Conservation (phyloP, 202 grass and related monocot species). For the Zizania palustris region DNA sequence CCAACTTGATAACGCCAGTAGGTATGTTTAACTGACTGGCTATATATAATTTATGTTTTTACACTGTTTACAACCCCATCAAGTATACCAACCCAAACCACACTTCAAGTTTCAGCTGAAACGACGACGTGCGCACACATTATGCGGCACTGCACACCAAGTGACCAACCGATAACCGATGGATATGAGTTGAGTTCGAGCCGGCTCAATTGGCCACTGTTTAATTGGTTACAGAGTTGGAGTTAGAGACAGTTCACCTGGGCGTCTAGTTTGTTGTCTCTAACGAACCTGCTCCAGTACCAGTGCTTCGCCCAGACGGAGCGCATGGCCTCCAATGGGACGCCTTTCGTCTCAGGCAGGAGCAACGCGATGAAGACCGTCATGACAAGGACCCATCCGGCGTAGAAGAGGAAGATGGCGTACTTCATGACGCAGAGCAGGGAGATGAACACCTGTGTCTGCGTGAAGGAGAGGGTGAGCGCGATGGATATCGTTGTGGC, state of each 20-base stretch:
- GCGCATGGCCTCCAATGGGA: slow-evolving; percentile 48
- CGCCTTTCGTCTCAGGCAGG: slow-evolving; percentile 55
- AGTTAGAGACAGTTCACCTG: not conserved
- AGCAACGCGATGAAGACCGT: slow-evolving; percentile 40
- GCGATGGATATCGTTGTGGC: not conserved
- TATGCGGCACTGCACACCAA: too few species aligned
- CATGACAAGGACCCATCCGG: slow-evolving; percentile 48
- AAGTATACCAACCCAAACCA: too few species aligned
- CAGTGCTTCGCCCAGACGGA: slow-evolving; percentile 43
- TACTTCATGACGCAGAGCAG: slow-evolving; percentile 70
- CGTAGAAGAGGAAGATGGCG: slow-evolving; percentile 65
- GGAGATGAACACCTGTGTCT: slow-evolving; percentile 66
- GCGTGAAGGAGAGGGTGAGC: slow-evolving; percentile 50
- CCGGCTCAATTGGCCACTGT: too few species aligned
- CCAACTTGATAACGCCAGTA: too few species aligned
- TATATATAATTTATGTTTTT: too few species aligned
- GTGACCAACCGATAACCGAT: too few species aligned
- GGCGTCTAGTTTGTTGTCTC: not conserved
- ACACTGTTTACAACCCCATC: too few species aligned
- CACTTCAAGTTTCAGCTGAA: too few species aligned
- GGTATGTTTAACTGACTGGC: too few species aligned
- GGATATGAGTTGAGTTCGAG: too few species aligned
- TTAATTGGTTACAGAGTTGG: too few species aligned
- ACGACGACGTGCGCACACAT: too few species aligned
- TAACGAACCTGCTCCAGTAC: slow-evolving; percentile 45